Evolutionary conservation across 306 rosid genomes (phyloP), one percentile per base, ranked within the genome.

Genomic region (Cyamopsis tetragonoloba): DNA sequence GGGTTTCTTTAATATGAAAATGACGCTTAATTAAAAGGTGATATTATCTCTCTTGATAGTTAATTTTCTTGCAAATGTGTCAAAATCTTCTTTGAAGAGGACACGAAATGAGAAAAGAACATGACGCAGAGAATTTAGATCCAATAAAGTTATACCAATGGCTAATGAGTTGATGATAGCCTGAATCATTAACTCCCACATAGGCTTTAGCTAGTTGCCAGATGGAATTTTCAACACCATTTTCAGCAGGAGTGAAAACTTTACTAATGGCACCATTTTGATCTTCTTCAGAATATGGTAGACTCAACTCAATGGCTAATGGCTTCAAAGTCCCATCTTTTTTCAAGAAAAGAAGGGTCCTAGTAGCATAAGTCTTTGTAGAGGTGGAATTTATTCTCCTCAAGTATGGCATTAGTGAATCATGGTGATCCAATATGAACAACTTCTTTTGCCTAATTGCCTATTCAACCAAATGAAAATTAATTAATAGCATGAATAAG

Each of bases 171-270:
- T 87, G 86, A 79, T 92, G 98, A 62, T 79, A 69, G 13, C 96
- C 96, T 0, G 91, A 81, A 68, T 87, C 96, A 2, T 86, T 86
- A 10, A 85, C 77, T 23, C 70, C 79, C 7, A 86, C 98, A 60
- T 84, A 89, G 69, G 91, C 96, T 75, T 92, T 89, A 3, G 96
- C 98, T 19, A 89, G 42, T 49, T 82, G 89, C 98, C 98, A 89
- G 2, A 83, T 48, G 49, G 86, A 80, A 26, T 64, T 65, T 57
- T 84, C 81, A 30, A 87, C 78, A 8, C 93, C 93, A 46, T 66
- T 26, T 38, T 84, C 71, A 2, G 80, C 83, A n/a, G 91, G 91
- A 2, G 68, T 62, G 75, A 58, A 81, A 15, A 87, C 86, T 71
- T 80, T 74, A 68, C 97, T 81, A 18, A 38, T 68, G 35, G 71